phyloP scores from a whole-genome alignment of 495 filamentous ascomycete genomes.

The Cercophora sp. region DNA sequence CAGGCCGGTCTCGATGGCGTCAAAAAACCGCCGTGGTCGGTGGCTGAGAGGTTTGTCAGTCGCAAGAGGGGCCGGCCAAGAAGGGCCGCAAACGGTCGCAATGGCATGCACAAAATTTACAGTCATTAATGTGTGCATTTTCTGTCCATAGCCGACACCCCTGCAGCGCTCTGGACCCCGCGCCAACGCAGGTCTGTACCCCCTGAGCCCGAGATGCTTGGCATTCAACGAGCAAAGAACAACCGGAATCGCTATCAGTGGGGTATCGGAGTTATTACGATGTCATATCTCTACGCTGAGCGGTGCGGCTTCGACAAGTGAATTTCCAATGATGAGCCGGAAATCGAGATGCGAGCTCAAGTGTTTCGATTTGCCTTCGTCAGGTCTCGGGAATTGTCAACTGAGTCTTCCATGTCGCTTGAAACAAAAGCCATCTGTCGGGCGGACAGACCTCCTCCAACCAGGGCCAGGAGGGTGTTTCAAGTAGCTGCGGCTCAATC shows the following conservation, averaged over 20 bases:
- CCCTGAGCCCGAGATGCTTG: neutral
- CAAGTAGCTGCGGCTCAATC: constrained; percentile 3
- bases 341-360: no score
- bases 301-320: no score
- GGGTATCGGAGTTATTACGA: no score
- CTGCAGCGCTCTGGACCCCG: neutral
- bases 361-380: no score
- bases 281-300: no score
- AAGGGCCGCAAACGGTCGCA: neutral
- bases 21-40: neutral
- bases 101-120: neutral
- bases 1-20: neutral
- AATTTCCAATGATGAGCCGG: no score
- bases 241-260: no score
- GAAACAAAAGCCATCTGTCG: no score
- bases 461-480: no score
- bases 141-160: neutral
- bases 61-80: neutral
- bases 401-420: neutral
- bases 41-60: neutral
- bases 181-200: neutral
- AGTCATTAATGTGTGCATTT: neutral
- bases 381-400: no score
- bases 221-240: neutral
- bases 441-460: no score